These are phyloP conservation scores for Exserohilum turcica DNA, from an alignment of 2,329 filamentous ascomycete species.

Conservation along the genomic window DNA sequence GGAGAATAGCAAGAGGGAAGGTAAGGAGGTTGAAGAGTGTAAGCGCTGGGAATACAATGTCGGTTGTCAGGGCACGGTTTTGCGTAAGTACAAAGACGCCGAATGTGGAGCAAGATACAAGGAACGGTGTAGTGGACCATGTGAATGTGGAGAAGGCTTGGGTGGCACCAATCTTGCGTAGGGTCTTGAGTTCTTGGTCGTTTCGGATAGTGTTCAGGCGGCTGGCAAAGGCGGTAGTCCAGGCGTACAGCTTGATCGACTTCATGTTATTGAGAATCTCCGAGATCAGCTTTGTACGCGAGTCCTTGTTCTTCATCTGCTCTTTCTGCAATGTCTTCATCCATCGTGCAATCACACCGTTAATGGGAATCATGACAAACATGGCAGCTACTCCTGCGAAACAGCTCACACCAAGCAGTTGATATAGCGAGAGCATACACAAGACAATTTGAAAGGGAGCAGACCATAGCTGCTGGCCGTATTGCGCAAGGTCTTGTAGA, in stretches of 20 bases:
- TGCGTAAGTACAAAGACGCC: slow-evolving; percentile 88
- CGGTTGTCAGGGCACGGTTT: slow-evolving; percentile 80
- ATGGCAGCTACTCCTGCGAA: slow-evolving; percentile 93
- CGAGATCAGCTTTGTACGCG: slow-evolving; percentile 88
- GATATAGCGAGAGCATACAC: slow-evolving; percentile 94
- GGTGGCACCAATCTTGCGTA: slow-evolving; percentile 93
- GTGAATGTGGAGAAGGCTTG: slow-evolving; percentile 97
- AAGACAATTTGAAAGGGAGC: slow-evolving; percentile 95
- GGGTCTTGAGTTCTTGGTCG: slow-evolving; percentile 90
- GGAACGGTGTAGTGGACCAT: slow-evolving; percentile 95
- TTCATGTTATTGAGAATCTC: slow-evolving; percentile 99
- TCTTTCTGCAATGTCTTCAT: slow-evolving; percentile 95
- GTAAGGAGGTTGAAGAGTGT: slow-evolving; percentile 95
- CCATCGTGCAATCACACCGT: slow-evolving; percentile 85
- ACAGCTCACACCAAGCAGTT: slow-evolving; percentile 94
- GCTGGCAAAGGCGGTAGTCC: slow-evolving; percentile 96
- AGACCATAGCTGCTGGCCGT: slow-evolving; percentile 93
- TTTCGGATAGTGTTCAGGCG: slow-evolving; percentile 96
- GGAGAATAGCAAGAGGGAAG: slow-evolving; percentile 90
- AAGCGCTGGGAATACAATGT: slow-evolving; percentile 91
- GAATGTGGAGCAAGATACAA: slow-evolving; percentile 97
- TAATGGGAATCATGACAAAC: slow-evolving; percentile 96
- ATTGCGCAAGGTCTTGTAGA: slow-evolving; percentile 92
- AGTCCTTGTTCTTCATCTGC: slow-evolving; percentile 99
- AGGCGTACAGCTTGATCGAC: slow-evolving; percentile 96